A percentile compares a stretch with the other conserved stretches of the same genome.
Conservation (phyloP, 352 stramenopile species). For the Phytophthora quininea region DNA sequence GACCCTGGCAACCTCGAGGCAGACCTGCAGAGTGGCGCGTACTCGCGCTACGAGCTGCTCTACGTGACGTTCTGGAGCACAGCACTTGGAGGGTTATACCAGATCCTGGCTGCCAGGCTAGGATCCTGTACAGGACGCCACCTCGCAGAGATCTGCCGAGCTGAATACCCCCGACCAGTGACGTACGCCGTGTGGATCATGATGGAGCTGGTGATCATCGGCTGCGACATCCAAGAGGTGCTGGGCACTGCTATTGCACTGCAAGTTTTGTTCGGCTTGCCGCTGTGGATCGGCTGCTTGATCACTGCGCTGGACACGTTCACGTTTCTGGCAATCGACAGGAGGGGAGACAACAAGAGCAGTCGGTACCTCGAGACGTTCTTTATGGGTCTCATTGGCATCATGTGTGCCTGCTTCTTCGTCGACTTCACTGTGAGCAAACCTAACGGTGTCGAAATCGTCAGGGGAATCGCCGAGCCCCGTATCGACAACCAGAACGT, state of each 20-base stretch:
- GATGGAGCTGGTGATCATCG: constrained; percentile 89
- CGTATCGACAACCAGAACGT: constrained; percentile 66
- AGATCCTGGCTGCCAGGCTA: constrained; percentile 87
- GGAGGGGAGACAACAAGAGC: constrained; percentile 52
- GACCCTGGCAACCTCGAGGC: constrained; percentile 93
- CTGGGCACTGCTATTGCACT: constrained; percentile 82
- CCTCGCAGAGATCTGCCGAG: constrained; percentile 74
- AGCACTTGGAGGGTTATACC: constrained; percentile 82
- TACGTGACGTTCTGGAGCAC: constrained; percentile 89
- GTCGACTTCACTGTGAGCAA: constrained; percentile 83
- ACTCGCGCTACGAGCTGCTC: constrained; percentile 82
- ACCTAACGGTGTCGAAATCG: constrained; percentile 68
- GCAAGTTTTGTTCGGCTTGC: constrained; percentile 70
- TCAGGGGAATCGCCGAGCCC: constrained; percentile 79
- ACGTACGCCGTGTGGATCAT: constrained; percentile 78
- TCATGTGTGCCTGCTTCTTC: constrained; percentile 92
- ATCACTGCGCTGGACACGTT: constrained; percentile 82
- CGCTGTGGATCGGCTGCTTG: constrained; percentile 82
- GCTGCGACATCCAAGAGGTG: constrained; percentile 87
- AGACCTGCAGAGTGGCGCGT: constrained; percentile 91
- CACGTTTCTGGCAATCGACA: constrained; percentile 87
- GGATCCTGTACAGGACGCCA: constrained; percentile 87
- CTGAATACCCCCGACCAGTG: constrained; percentile 63
- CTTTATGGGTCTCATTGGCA: constrained; percentile 89
- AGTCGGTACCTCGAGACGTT: constrained; percentile 79